These are phyloP conservation scores for Allantophomopsis cytisporea DNA, from an alignment of 2,329 filamentous ascomycete species.

Conservation along the genomic window DNA sequence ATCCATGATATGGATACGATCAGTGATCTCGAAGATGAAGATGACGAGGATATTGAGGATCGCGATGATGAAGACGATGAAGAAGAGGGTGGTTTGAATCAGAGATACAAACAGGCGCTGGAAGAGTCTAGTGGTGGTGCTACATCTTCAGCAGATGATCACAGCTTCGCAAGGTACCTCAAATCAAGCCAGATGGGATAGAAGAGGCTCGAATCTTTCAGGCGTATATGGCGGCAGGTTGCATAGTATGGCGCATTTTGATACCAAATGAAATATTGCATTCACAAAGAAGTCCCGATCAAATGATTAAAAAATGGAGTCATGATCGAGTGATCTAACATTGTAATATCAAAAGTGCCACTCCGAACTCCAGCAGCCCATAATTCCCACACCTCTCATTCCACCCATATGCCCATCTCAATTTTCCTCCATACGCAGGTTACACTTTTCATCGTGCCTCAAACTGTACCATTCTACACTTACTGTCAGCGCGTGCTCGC, in stretches of 20 bases:
- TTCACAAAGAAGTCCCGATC: neutral
- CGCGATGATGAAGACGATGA: constrained; percentile 39
- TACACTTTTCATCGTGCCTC: constrained; percentile 63
- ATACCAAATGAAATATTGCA: constrained; percentile 9
- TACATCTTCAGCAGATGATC: constrained; percentile 12
- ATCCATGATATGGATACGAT: constrained; percentile 21
- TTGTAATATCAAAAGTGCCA: too few relatives aligned
- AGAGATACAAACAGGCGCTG: constrained; percentile 66
- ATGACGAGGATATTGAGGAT: constrained; percentile 44
- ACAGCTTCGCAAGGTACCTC: constrained; percentile 20
- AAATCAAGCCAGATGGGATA: constrained; percentile 17
- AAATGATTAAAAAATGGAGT: neutral
- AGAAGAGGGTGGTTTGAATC: constrained; percentile 52
- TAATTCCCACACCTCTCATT: neutral
- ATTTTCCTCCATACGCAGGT: constrained; percentile 1
- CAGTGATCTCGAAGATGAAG: constrained; percentile 24
- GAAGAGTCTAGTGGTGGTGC: constrained; percentile 29
- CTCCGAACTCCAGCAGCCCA: too few relatives aligned
- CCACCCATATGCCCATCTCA: neutral
- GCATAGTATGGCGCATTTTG: constrained; percentile 17
- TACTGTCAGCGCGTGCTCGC: constrained; percentile 8
- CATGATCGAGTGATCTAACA: neutral
- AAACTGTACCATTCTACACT: constrained; percentile 86
- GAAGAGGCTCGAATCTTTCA: constrained; percentile 4
- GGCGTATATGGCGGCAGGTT: constrained; percentile 3